These are phyloP conservation scores for Groenewaldozyma salmanticensis DNA, from an alignment of 805 yeast genomes.

Conservation along the genomic window DNA sequence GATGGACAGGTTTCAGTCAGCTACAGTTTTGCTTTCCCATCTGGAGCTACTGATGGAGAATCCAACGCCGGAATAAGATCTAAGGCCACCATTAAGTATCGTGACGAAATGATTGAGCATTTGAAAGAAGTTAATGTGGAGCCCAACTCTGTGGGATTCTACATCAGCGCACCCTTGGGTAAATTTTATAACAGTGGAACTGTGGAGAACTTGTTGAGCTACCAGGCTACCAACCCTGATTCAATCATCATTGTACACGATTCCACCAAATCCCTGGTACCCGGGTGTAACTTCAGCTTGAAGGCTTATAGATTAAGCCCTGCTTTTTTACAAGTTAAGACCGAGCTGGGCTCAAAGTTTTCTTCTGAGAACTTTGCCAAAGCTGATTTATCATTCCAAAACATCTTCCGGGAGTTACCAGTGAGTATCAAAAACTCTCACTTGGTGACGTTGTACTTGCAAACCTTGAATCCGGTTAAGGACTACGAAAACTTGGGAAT, in stretches of 20 bases:
- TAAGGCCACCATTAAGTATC: conserved; percentile 56
- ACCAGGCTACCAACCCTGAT: conserved; percentile 47
- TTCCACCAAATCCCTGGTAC: conserved; percentile 52
- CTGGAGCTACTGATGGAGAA: neutral
- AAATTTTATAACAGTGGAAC: conserved; percentile 52
- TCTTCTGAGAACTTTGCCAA: conserved; percentile 52
- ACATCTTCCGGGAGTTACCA: conserved; percentile 65
- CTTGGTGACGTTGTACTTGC: conserved; percentile 48
- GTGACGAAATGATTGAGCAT: conserved; percentile 53
- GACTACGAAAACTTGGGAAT: conserved; percentile 33
- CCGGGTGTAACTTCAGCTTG: conserved; percentile 41
- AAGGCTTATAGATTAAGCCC: conserved; percentile 61
- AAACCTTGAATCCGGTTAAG: conserved; percentile 13
- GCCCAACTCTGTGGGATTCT: conserved; percentile 71
- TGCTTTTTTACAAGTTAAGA: conserved; percentile 43
- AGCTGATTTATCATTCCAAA: conserved; percentile 51
- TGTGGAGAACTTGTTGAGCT: conserved; percentile 58
- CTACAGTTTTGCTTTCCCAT: conserved; percentile 61
- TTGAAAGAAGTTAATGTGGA: conserved; percentile 57
- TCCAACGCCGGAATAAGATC: conserved; percentile 43
- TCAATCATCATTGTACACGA: conserved; percentile 54
- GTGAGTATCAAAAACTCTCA: conserved; percentile 57
- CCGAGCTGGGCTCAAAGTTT: conserved; percentile 41
- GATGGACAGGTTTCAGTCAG: conserved; percentile 40
- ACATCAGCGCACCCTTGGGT: conserved; percentile 60